phyloP scores from a whole-genome alignment of 805 yeast genomes.

The Yarrowia sp. region DNA sequence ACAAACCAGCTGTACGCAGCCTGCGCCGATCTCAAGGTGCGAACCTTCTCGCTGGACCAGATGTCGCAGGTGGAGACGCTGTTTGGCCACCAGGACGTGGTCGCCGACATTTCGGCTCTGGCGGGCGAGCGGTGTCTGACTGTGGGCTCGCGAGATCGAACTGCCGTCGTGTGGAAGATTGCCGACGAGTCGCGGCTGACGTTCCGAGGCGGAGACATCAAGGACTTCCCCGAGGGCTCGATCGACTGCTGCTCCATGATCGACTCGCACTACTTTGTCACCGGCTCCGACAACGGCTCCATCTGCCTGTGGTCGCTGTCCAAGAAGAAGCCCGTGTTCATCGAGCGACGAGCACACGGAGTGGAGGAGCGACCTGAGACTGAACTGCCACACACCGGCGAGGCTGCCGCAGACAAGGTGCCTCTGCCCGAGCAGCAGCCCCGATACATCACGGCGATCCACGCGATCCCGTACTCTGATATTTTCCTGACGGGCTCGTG shows the following conservation, averaged over 20 bases:
- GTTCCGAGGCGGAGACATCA: slow-evolving; percentile 81
- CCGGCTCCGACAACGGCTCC: slow-evolving; percentile 94
- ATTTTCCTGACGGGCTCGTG: slow-evolving; percentile 85
- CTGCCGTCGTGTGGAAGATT: slow-evolving; percentile 95
- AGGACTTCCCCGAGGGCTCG: slow-evolving; percentile 62
- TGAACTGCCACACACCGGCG: slow-evolving; percentile 39
- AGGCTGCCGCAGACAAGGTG: slow-evolving; percentile 51
- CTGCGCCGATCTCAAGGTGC: slow-evolving; percentile 85
- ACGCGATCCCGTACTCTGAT: slow-evolving; percentile 82
- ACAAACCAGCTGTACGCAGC: slow-evolving; percentile 87
- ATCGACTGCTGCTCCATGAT: slow-evolving; percentile 87
- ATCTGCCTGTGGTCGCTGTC: slow-evolving; percentile 85
- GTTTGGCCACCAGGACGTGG: slow-evolving; percentile 93
- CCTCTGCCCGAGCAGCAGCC: slow-evolving; percentile 70
- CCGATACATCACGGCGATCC: slow-evolving; percentile 77
- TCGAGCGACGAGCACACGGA: slow-evolving; percentile 76
- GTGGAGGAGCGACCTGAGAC: slow-evolving; percentile 46
- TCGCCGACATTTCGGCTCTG: slow-evolving; percentile 76
- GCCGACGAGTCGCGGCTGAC: slow-evolving; percentile 93
- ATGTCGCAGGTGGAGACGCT: slow-evolving; percentile 84
- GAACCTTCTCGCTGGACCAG: slow-evolving; percentile 83
- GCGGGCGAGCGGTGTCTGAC: slow-evolving; percentile 89
- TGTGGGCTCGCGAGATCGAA: slow-evolving; percentile 91
- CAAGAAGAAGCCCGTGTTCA: slow-evolving; percentile 81
- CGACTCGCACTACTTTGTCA: slow-evolving; percentile 88